Base-by-base conservation (phyloP, 2,329 filamentous ascomycete species). In the Beauveria caledonica region DNA sequence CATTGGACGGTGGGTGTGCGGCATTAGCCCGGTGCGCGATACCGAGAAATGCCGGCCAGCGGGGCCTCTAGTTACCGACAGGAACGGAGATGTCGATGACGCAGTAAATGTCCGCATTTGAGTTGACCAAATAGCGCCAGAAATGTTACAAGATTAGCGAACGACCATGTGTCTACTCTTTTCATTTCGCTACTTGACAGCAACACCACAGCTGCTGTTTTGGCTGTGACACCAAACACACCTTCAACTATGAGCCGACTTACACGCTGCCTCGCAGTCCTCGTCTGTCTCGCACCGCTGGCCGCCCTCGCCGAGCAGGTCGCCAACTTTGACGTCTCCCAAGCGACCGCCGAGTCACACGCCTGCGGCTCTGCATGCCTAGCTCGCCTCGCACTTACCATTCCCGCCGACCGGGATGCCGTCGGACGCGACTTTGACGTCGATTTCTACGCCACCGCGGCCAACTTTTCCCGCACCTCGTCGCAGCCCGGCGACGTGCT, bases 401-500 rank as follows among this genome's bases (percentile, higher is more conserved):
- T 64, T 15, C 64, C 42, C n/a, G 63, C 63, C 25, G 63, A 63
- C 7, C 52, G 52, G 27, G 46, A 52, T 19, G 60, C 63, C 45
- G 50, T 53, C 19, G 50, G 50, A 3, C 50, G 19, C 36, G 62
- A 58, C 33, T 62, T 64, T 50, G 58, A 64, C 54, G 45, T 54
- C 15, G 21, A 27, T 19, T 63, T 64, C 39, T 64, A 62, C 60
- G 48, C 27, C 8, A 64, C 64, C 2, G 62, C 62, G 1, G 9
- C 17, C 44, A 62, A 63, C 60, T 65, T 65, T 55, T 45, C 62
- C 25, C 23, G 25, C n/a, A 8, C 33, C 19, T 17, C 33, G 4
- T 45, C 49, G 9, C 23, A 52, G 27, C 63, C 63, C 3, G 63
- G 65, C 21, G 60, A 64, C 23, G 21, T 66, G 23, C 62, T 67